Evolutionary conservation across 2,329 filamentous ascomycete species (phyloP), one percentile per base, ranked within the genome.

Genomic region (Aulographum hederae): DNA sequence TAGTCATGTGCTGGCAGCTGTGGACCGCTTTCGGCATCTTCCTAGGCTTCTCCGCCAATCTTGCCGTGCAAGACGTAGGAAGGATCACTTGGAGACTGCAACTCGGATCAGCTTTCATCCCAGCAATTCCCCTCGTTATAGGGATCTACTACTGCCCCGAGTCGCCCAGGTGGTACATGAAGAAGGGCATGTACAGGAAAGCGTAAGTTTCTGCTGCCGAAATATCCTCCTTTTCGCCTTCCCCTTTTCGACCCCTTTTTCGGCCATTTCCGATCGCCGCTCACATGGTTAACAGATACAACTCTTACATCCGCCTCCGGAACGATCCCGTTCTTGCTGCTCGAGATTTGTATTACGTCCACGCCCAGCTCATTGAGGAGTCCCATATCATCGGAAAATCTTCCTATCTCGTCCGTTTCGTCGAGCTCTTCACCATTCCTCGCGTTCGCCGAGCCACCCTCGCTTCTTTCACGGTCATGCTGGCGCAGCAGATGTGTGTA

Each of bases 381-480:
- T 46, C 50, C 12, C 37, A 48, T 1, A 35, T 56, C 21, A 36
- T 52, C 23, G 40, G 45, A 12, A 41, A 52, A 25, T 41, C 45
- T n/a, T 44, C 44, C 13, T 33, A 55, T 16, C 51, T 57, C 38
- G 54, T 45, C 1, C 48, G 54, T 25, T 56, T 57, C 38, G 23
- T 63, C 23, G 67, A 80, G 45, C 47, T 69, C 0, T 77, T 81
- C 44, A 77, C 70, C 8, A 65, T 81, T 34, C 73, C 76, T 2
- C 67, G 77, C 29, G 60, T 78, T 8, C 67, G 74, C 11, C 66
- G 75, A 26, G 82, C 82, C 3, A 85, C 73, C 3, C 61, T 78
- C 18, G 81, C 80, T 4, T 77, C 79, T 1, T 78, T 73, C 39
- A 70, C 72, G 1, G 78, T 86, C 41, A 91, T 91, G 81, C 72